Percentiles rank a stretch among this genome's conserved stretches.
Conservation (phyloP, 306 rosid genomes). For the Crotalaria pallida region DNA sequence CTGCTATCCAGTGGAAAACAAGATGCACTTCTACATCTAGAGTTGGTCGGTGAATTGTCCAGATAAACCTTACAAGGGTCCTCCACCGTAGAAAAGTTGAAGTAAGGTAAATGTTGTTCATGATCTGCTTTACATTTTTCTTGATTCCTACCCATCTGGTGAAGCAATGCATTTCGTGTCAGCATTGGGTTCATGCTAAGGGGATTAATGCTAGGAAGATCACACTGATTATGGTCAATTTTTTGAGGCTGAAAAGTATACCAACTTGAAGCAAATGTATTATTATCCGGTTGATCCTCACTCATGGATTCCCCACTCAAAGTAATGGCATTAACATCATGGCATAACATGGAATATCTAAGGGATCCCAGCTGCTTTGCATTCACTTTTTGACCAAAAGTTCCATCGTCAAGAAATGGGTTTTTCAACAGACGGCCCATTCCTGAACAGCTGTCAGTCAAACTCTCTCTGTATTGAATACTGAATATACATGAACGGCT, state of each 20-base stretch:
- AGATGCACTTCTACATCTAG: slow-evolving; percentile 21
- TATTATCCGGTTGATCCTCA: slow-evolving; percentile 33
- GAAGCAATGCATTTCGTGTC: slow-evolving; percentile 47
- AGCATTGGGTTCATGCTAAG: slow-evolving; percentile 76
- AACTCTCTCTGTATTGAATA: slow-evolving; percentile 24
- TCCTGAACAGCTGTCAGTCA: slow-evolving; percentile 21
- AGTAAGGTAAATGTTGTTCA: slow-evolving; percentile 44
- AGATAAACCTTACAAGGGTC: slow-evolving; percentile 67
- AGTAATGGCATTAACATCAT: slow-evolving; percentile 20
- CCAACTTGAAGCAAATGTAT: slow-evolving; percentile 27
- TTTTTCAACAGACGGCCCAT: slow-evolving; percentile 19
- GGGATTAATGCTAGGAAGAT: slow-evolving; percentile 57
- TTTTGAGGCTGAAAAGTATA: slow-evolving; percentile 32
- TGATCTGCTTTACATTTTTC: slow-evolving; percentile 28
- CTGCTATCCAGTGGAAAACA: slow-evolving; percentile 26
- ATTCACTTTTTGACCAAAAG: slow-evolving; percentile 22
- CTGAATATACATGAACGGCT: slow-evolving; percentile 27
- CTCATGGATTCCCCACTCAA: slow-evolving; percentile 27
- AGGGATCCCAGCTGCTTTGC: slow-evolving; percentile 30
- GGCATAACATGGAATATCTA: slow-evolving; percentile 33
- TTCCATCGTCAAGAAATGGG: slow-evolving; percentile 24
- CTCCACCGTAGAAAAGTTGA: slow-evolving; percentile 67
- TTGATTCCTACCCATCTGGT: slow-evolving; percentile 33
- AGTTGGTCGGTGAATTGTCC: slow-evolving; percentile 34
- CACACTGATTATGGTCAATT: slow-evolving; percentile 29